Conservation (phyloP, 345 rosid genomes). For the Eutrema japonicum region DNA sequence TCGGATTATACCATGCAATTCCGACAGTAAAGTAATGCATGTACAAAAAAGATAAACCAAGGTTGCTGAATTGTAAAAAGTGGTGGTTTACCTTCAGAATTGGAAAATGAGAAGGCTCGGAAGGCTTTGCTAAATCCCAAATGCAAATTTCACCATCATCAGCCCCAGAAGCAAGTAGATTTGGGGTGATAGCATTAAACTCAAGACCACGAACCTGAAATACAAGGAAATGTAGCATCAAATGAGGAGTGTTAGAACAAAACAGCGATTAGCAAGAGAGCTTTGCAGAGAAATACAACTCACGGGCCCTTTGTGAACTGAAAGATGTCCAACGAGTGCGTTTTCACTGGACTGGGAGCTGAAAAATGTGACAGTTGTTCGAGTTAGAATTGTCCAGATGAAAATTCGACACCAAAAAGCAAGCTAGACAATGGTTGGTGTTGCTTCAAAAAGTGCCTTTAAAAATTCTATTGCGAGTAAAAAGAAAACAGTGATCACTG, state of each 20-base stretch:
- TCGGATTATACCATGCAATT: constrained; percentile 13
- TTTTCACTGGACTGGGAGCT: constrained; percentile 69
- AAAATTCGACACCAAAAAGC: constrained; percentile 2
- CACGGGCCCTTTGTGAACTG: constrained; percentile 92
- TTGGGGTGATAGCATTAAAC: constrained; percentile 75
- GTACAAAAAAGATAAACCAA: not conserved
- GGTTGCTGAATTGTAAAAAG: constrained; percentile 1
- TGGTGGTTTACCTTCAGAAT: constrained; percentile 65
- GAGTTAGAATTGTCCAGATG: constrained; percentile 25
- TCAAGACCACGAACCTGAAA: constrained; percentile 98
- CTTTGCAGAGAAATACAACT: constrained; percentile 44
- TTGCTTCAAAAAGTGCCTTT: not conserved
- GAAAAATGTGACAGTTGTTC: constrained; percentile 32
- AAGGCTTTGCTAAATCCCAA: constrained; percentile 87
- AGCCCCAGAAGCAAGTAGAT: constrained; percentile 95
- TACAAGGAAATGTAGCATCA: not conserved
- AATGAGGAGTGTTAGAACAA: constrained; percentile 14
- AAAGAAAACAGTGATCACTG: no score
- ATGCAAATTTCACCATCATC: constrained; percentile 97
- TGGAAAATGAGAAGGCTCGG: constrained; percentile 85
- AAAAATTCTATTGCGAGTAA: no score
- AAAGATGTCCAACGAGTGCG: constrained; percentile 74
- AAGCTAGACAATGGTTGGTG: not conserved
- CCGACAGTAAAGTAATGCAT: not conserved
- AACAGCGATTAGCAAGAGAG: not conserved